Percentiles rank a stretch among this genome's conserved stretches.
These are phyloP conservation scores for Dictyostelium firmibasis DNA, from an alignment of 78 protist genomes.

Conservation along the genomic window DNA sequence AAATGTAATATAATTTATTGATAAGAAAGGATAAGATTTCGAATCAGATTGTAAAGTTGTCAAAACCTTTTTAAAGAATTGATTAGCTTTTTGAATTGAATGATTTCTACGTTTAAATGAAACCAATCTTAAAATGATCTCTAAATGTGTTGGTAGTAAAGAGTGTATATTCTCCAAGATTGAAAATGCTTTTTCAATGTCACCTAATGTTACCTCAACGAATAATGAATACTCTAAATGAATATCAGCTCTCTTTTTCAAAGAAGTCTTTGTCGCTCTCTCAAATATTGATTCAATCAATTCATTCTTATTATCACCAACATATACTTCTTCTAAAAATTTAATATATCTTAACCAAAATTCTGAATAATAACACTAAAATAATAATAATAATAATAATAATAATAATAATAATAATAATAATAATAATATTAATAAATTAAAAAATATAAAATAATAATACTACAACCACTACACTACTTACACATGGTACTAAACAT, in stretches of 20 bases:
- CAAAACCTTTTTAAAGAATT: not conserved
- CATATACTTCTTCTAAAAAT: not conserved
- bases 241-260: constrained; percentile 10
- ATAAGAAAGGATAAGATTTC: not conserved
- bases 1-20: not conserved
- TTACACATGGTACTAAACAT: constrained; percentile 30
- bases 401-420: not conserved
- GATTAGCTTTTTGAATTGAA: not conserved
- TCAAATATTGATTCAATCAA: not conserved
- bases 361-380: constrained; percentile 27
- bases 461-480: too few relatives aligned
- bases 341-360: constrained; percentile 23
- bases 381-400: not conserved
- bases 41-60: not conserved
- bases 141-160: not conserved
- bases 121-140: not conserved
- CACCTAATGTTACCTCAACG: not conserved
- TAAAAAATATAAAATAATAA: not conserved
- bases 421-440: not conserved
- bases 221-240: constrained; percentile 17
- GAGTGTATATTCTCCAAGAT: not conserved
- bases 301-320: not conserved
- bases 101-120: not conserved
- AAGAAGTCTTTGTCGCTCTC: constrained; percentile 2
- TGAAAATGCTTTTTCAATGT: not conserved